These are phyloP conservation scores for Diplodia mutila DNA, from an alignment of 2,329 filamentous ascomycete genomes.

Conservation along the genomic window DNA sequence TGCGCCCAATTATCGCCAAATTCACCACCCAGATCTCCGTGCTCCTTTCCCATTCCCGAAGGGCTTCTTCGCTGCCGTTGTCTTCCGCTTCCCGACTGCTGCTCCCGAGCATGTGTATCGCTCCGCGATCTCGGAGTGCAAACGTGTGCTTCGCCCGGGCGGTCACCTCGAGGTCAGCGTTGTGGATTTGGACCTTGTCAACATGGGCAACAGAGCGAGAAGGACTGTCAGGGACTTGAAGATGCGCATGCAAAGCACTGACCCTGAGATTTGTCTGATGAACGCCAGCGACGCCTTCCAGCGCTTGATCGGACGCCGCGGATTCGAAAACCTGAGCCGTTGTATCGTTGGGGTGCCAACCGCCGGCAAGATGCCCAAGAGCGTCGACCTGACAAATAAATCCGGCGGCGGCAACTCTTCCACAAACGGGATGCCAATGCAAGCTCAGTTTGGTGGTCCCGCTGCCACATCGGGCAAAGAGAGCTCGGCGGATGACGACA, in stretches of 20 bases:
- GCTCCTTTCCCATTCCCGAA: slow-evolving; percentile 74
- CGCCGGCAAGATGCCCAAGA: slow-evolving; percentile 52
- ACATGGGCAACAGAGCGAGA: slow-evolving; percentile 75
- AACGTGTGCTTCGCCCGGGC: slow-evolving; percentile 75
- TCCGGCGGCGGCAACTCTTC: background rate
- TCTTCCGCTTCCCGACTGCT: slow-evolving; percentile 75
- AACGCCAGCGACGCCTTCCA: slow-evolving; percentile 57
- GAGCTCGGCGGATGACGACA: slow-evolving; percentile 67
- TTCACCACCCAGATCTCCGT: slow-evolving; percentile 66
- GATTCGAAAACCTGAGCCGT: slow-evolving; percentile 73
- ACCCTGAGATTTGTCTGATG: slow-evolving; percentile 63
- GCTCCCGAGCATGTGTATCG: slow-evolving; percentile 70
- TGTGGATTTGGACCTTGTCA: slow-evolving; percentile 78
- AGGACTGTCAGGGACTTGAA: slow-evolving; percentile 72
- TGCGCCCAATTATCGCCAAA: slow-evolving; percentile 72
- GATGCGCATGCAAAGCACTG: slow-evolving; percentile 66
- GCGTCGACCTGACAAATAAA: slow-evolving; percentile 28
- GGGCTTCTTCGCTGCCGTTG: slow-evolving; percentile 75
- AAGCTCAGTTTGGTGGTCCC: slow-evolving; percentile 65
- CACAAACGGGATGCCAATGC: background rate
- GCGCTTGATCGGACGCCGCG: slow-evolving; percentile 67
- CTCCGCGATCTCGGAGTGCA: slow-evolving; percentile 73
- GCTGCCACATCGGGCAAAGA: background rate
- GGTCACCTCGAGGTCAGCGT: slow-evolving; percentile 80
- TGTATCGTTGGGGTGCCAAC: slow-evolving; percentile 80